Conservation (phyloP, 2,329 filamentous ascomycete genomes). For the Ophiostoma angusticollis region DNA sequence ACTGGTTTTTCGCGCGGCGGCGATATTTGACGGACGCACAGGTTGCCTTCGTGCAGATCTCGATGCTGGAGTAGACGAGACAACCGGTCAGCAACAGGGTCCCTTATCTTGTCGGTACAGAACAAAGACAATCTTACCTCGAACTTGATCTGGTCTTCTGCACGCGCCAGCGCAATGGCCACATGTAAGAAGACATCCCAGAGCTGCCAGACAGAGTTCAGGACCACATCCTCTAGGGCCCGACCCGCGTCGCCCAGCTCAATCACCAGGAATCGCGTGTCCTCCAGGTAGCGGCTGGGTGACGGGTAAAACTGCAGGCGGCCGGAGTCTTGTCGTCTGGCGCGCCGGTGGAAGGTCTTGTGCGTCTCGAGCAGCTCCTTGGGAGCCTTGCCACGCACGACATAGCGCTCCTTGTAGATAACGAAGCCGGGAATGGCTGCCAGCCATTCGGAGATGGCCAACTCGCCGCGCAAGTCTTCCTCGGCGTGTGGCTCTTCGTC, state of each 20-base stretch:
- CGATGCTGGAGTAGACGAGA: conserved; percentile 34
- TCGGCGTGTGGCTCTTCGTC: conserved; percentile 46
- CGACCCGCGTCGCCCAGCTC: conserved; percentile 51
- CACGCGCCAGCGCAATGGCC: conserved; percentile 45
- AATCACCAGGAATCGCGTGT: conserved; percentile 46
- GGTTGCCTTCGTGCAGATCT: conserved; percentile 52
- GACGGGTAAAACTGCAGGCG: conserved; percentile 49
- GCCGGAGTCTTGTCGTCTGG: conserved; percentile 42
- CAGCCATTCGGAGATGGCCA: conserved; percentile 50
- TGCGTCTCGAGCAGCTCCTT: conserved; percentile 45
- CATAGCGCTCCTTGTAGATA: conserved; percentile 50
- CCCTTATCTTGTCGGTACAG: too few relatives aligned
- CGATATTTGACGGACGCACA: conserved; percentile 39
- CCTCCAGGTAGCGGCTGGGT: conserved; percentile 44
- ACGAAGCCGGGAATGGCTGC: conserved; percentile 53
- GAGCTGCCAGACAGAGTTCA: conserved; percentile 36
- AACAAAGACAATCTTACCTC: conserved; percentile 44
- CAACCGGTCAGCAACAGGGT: not conserved
- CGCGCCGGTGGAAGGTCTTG: conserved; percentile 39
- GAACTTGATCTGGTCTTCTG: conserved; percentile 45
- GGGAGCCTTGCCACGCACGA: conserved; percentile 44
- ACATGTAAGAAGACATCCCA: conserved; percentile 53
- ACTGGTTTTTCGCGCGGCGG: conserved; percentile 21
- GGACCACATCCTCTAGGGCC: conserved; percentile 45
- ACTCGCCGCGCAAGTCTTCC: conserved; percentile 42